phyloP scores from a whole-genome alignment of 805 yeast genomes.

The Yueomyces sinensis region DNA sequence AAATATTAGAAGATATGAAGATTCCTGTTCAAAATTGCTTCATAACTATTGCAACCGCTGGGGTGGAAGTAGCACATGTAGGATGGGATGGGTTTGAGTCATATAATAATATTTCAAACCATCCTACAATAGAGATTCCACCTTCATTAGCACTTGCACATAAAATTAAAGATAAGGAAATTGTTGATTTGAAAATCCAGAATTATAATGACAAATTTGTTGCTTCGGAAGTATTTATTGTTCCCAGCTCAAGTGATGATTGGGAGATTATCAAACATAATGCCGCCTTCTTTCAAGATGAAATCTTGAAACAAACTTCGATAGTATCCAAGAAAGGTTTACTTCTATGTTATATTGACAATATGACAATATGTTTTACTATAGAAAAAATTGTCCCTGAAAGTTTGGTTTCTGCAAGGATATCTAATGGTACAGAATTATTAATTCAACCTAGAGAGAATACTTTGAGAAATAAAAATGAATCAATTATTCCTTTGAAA shows the following conservation, averaged over 20 bases:
- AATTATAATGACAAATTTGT: slow-evolving; percentile 4
- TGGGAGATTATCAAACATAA: slow-evolving; percentile 87
- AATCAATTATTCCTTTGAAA: not conserved
- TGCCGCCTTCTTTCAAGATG: slow-evolving; percentile 62
- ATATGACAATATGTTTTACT: slow-evolving; percentile 42
- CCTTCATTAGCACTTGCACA: slow-evolving; percentile 10
- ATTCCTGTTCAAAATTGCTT: slow-evolving; percentile 17
- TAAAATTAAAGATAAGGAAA: not conserved
- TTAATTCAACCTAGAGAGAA: slow-evolving; percentile 61
- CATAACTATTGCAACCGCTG: slow-evolving; percentile 4
- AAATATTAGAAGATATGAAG: slow-evolving; percentile 9
- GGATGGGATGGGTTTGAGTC: slow-evolving; percentile 19
- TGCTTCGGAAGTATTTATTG: slow-evolving; percentile 55
- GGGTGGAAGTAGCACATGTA: slow-evolving; percentile 3
- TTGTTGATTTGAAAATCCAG: slow-evolving; percentile 6
- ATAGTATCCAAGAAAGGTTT: slow-evolving; percentile 49
- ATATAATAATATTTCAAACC: slow-evolving; percentile 3
- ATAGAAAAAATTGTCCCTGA: slow-evolving; percentile 35
- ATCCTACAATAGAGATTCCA: slow-evolving; percentile 12
- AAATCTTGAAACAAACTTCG: slow-evolving; percentile 66
- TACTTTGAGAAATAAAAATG: slow-evolving; percentile 15
- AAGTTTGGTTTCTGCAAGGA: slow-evolving; percentile 29
- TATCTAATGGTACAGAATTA: slow-evolving; percentile 54
- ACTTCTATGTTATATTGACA: slow-evolving; percentile 56
- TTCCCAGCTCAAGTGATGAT: slow-evolving; percentile 65